Conservation (phyloP, 805 yeast species). For the Zygoascus biomembranicola region DNA sequence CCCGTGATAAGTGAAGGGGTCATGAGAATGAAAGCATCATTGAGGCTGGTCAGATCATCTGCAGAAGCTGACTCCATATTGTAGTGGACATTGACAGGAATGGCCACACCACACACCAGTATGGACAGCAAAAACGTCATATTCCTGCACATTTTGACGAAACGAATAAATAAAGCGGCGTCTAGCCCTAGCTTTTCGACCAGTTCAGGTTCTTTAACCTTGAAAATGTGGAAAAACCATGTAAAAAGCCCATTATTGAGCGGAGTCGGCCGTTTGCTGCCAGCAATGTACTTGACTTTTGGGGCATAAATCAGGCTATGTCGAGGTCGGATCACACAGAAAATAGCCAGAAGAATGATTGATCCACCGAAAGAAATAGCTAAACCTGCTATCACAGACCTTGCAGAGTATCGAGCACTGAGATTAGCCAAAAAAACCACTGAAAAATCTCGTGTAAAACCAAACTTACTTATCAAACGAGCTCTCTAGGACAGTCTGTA, state of each 20-base stretch:
- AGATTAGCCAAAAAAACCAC: background rate
- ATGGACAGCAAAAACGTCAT: constrained; percentile 25
- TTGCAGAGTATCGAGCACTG: constrained; percentile 22
- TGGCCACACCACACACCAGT: constrained; percentile 26
- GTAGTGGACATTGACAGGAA: constrained; percentile 30
- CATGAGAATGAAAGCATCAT: constrained; percentile 27
- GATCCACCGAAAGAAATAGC: constrained; percentile 29
- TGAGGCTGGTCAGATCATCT: constrained; percentile 19
- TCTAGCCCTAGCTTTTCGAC: constrained; percentile 28
- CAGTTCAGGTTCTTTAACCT: constrained; percentile 19
- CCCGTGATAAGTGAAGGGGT: constrained; percentile 30
- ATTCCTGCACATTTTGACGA: constrained; percentile 26
- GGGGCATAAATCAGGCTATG: constrained; percentile 28
- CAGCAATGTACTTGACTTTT: constrained; percentile 15
- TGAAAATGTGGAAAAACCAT: constrained; percentile 22
- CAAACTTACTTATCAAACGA: background rate
- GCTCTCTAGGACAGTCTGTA: background rate
- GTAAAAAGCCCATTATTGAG: constrained; percentile 11
- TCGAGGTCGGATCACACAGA: constrained; percentile 26
- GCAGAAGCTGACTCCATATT: constrained; percentile 21
- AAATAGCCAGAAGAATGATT: constrained; percentile 17
- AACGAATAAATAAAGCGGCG: constrained; percentile 27
- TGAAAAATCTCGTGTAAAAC: background rate
- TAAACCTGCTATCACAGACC: constrained; percentile 31
- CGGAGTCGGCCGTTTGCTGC: constrained; percentile 11